These are phyloP conservation scores for Acacia acuminata DNA, from an alignment of 306 rosid genomes.

Conservation along the genomic window DNA sequence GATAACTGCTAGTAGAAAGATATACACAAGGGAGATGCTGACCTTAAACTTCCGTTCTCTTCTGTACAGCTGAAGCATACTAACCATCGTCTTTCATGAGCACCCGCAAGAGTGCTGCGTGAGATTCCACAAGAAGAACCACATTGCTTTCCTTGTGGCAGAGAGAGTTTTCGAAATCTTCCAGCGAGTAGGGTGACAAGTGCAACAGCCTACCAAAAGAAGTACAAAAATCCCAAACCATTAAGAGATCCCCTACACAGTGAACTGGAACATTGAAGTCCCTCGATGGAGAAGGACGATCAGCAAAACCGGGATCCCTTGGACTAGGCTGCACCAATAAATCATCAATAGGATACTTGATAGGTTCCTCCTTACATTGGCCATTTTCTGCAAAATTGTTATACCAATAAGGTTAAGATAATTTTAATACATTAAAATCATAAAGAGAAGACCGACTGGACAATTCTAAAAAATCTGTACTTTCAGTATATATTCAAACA, in stretches of 20 bases:
- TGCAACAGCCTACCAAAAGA: conserved; percentile 69
- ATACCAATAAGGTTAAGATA: conserved; percentile 13
- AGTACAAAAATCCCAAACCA: conserved; percentile 92
- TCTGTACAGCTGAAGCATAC: conserved; percentile 50
- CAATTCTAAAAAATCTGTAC: conserved; percentile 1
- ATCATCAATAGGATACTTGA: conserved; percentile 94
- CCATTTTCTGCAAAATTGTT: conserved; percentile 50
- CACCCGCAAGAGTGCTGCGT: conserved; percentile 77
- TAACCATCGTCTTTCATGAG: conserved; percentile 63
- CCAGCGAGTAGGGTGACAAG: conserved; percentile 79
- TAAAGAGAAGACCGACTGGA: not conserved
- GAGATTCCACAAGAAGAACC: conserved; percentile 87
- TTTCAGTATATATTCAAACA: not conserved
- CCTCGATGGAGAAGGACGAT: conserved; percentile 71
- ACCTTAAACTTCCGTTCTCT: conserved; percentile 68
- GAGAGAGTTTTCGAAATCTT: conserved; percentile 86
- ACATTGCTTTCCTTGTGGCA: conserved; percentile 76
- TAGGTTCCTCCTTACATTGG: conserved; percentile 46
- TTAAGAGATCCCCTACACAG: conserved; percentile 79
- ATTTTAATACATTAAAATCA: conserved; percentile 26
- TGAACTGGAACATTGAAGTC: conserved; percentile 76
- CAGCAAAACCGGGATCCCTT: conserved; percentile 74
- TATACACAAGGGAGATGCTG: conserved; percentile 24
- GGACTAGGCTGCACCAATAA: conserved; percentile 75
- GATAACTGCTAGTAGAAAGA: conserved; percentile 25